Conservation (phyloP, 1,284 basidiomycete genomes). For the Moesziomyces parantarcticus region DNA sequence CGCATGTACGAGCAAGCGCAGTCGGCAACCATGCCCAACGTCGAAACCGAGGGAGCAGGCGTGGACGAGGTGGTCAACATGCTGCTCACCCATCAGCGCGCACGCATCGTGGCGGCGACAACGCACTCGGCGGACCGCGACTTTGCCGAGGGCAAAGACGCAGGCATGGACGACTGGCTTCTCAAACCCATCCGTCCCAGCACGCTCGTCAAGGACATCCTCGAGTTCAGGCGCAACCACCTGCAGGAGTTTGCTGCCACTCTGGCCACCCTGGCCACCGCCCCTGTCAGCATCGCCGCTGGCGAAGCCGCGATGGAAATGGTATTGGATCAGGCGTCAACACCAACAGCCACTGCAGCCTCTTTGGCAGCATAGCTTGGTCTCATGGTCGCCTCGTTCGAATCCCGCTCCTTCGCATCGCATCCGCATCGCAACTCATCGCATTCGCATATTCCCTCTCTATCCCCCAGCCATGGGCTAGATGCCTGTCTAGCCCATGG, state of each 20-base stretch:
- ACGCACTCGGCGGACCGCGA: constrained; percentile 47
- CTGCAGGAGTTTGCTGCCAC: constrained; percentile 36
- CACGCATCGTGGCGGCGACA: constrained; percentile 54
- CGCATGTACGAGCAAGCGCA: constrained; percentile 32
- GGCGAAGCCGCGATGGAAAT: constrained; percentile 34
- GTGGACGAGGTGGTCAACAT: constrained; percentile 27
- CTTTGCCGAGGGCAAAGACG: constrained; percentile 44
- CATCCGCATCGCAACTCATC: constrained; percentile 20
- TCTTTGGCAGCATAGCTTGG: constrained; percentile 7
- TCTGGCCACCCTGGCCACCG: constrained; percentile 16
- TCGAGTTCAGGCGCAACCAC: constrained; percentile 39
- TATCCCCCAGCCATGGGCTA: too few relatives aligned
- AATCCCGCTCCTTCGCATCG: constrained; percentile 1
- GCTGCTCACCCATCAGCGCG: constrained; percentile 35
- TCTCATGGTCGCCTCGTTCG: too few relatives aligned
- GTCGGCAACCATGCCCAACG: constrained; percentile 10
- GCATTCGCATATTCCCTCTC: constrained; percentile 17
- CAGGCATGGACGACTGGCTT: constrained; percentile 57
- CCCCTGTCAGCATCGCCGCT: constrained; percentile 19
- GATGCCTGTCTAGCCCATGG: not conserved
- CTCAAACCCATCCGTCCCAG: constrained; percentile 48
- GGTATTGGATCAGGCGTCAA: constrained; percentile 27
- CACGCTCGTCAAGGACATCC: constrained; percentile 38
- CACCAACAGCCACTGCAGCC: constrained; percentile 14
- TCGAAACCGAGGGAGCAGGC: constrained; percentile 1